Percentiles rank a stretch among this genome's conserved stretches.
Conservation (phyloP, 108 stramenopile species). For the Parietichytrium sp. region DNA sequence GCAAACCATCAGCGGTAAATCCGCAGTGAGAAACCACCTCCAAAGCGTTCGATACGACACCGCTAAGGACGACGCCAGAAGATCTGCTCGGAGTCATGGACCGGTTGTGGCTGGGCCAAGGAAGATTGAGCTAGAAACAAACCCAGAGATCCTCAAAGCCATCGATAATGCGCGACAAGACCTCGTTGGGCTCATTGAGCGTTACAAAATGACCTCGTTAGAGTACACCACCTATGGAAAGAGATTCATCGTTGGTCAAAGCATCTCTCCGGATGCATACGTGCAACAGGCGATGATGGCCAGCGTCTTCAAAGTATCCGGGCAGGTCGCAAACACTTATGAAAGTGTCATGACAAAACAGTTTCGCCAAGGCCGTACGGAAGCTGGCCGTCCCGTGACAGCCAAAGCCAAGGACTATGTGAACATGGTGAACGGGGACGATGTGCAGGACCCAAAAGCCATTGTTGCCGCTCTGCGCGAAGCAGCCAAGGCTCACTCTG, state of each 20-base stretch:
- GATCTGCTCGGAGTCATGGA: too few species aligned
- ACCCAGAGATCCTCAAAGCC: background rate
- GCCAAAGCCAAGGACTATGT: background rate
- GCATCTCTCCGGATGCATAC: background rate
- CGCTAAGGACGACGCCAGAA: too few species aligned
- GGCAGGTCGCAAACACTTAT: background rate
- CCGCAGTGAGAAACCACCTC: background rate
- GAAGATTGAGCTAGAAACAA: background rate
- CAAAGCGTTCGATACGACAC: background rate
- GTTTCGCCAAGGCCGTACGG: conserved; percentile 14
- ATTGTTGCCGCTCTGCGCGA: background rate
- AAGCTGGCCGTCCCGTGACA: background rate
- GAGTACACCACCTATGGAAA: conserved; percentile 34
- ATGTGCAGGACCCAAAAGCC: background rate
- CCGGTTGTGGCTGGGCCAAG: too few species aligned
- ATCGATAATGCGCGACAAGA: background rate
- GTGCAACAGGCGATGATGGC: conserved; percentile 39
- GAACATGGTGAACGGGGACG: background rate
- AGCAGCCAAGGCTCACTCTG: conserved; percentile 16
- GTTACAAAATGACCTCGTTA: background rate
- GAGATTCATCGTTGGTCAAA: background rate
- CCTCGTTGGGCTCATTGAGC: background rate
- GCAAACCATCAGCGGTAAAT: conserved; percentile 21
- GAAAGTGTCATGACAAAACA: conserved; percentile 36
- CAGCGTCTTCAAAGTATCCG: background rate